Evolutionary conservation across 2,329 filamentous ascomycete species (phyloP).

Genomic region (Rugonectria rugulosa): DNA sequence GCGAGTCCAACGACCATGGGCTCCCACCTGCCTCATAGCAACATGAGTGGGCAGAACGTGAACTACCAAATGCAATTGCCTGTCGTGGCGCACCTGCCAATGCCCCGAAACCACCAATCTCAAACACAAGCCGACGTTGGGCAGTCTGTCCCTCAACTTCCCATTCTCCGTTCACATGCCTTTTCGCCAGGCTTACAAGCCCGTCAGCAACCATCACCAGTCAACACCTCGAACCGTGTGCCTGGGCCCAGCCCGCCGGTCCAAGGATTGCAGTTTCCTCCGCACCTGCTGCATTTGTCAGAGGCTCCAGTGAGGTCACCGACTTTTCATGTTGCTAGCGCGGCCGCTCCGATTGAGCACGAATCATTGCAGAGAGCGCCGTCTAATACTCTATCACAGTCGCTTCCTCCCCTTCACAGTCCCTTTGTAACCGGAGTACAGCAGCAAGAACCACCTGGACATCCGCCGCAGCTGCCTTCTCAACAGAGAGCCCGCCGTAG

Average conservation of each 20-base stretch:
- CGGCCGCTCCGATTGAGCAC: background rate
- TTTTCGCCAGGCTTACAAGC: background rate
- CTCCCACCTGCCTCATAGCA: background rate
- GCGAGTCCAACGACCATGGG: conserved; percentile 3
- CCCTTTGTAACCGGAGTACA: too few relatives aligned
- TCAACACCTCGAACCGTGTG: background rate
- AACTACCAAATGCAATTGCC: background rate
- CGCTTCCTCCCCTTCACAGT: too few relatives aligned
- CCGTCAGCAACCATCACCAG: conserved; percentile 1
- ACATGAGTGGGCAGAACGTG: background rate
- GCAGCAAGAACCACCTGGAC: too few relatives aligned
- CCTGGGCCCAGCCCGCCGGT: background rate
- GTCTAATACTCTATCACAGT: too few relatives aligned
- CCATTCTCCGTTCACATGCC: background rate
- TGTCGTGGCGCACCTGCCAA: too few relatives aligned
- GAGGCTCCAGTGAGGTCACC: background rate
- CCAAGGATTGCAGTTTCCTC: conserved; percentile 14
- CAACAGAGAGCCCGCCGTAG: background rate
- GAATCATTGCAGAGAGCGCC: background rate
- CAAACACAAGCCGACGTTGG: too few relatives aligned
- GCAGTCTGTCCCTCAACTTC: background rate
- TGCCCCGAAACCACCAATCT: too few relatives aligned
- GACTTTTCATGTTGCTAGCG: background rate
- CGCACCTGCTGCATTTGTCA: conserved; percentile 3
- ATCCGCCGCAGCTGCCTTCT: too few relatives aligned